These are phyloP conservation scores for Daldinia eschscholtzii DNA, from an alignment of 2,329 filamentous ascomycete genomes.

Conservation along the genomic window DNA sequence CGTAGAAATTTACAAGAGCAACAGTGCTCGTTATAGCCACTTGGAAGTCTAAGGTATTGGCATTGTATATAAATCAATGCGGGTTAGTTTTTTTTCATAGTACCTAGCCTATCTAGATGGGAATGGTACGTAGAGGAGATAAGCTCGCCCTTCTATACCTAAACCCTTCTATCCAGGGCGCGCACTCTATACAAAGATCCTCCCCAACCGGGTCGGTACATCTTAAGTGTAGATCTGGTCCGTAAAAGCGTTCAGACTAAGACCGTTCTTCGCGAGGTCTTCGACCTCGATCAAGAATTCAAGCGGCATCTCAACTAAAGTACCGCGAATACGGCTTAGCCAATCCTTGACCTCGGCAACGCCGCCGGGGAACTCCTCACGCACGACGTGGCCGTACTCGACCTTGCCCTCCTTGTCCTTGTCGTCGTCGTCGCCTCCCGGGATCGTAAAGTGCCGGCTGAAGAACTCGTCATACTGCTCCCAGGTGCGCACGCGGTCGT, in stretches of 20 bases:
- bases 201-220: background rate
- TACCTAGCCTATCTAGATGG: background rate
- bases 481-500: slow-evolving; percentile 77
- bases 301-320: slow-evolving; percentile 89
- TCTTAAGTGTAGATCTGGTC: slow-evolving; percentile 75
- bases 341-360: slow-evolving; percentile 79
- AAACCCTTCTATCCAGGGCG: background rate
- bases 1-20: background rate
- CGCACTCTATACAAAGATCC: background rate
- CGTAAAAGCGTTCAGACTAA: slow-evolving; percentile 78
- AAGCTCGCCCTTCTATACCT: background rate
- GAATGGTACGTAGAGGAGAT: background rate
- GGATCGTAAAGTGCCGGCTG: slow-evolving; percentile 72
- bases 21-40: background rate
- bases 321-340: slow-evolving; percentile 75
- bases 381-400: slow-evolving; percentile 88
- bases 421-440: slow-evolving; percentile 59
- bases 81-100: background rate
- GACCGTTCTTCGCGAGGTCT: slow-evolving; percentile 86
- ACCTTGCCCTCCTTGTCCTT: slow-evolving; percentile 61
- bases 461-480: slow-evolving; percentile 80
- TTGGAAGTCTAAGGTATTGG: background rate
- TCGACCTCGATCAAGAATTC: slow-evolving; percentile 84
- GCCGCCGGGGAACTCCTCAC: slow-evolving; percentile 80
- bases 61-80: background rate